A percentile compares a stretch with the other conserved stretches of the same genome.
Evolutionary conservation across 2,329 filamentous ascomycete genomes (phyloP).

Genomic region (Nectriaceae sp.): DNA sequence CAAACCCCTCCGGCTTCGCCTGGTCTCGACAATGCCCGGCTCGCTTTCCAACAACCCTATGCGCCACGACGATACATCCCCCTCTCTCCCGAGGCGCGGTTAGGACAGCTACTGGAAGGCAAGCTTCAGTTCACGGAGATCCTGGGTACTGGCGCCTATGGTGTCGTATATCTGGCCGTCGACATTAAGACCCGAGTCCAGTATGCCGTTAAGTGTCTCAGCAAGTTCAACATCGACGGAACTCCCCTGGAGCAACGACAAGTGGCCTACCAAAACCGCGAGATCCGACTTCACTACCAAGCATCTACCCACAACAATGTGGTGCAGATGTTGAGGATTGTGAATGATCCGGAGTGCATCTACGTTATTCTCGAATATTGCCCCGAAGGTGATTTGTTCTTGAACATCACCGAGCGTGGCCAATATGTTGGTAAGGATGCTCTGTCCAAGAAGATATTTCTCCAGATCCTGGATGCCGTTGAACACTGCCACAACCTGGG

Average conservation of each 20-base stretch:
- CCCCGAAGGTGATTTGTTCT: slow-evolving; percentile 94
- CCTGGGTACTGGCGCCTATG: slow-evolving; percentile 92
- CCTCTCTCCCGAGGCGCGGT: slow-evolving; percentile 75
- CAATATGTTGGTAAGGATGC: slow-evolving; percentile 92
- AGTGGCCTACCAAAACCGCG: slow-evolving; percentile 85
- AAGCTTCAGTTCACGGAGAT: slow-evolving; percentile 82
- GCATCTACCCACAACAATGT: slow-evolving; percentile 91
- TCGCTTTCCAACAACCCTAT: slow-evolving; percentile 42
- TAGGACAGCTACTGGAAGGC: slow-evolving; percentile 82
- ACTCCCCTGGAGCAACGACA: slow-evolving; percentile 79
- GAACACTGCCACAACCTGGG: slow-evolving; percentile 90
- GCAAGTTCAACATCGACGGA: slow-evolving; percentile 78
- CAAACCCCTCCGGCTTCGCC: slow-evolving; percentile 61
- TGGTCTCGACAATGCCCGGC: slow-evolving; percentile 52
- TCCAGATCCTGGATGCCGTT: slow-evolving; percentile 95
- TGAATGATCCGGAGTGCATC: slow-evolving; percentile 89
- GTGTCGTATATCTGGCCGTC: slow-evolving; percentile 88
- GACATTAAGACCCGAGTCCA: slow-evolving; percentile 78
- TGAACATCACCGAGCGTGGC: slow-evolving; percentile 94
- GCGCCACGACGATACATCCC: slow-evolving; percentile 51
- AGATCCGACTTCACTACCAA: slow-evolving; percentile 88
- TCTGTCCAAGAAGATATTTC: slow-evolving; percentile 82
- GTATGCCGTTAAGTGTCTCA: slow-evolving; percentile 96
- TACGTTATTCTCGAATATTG: slow-evolving; percentile 97
- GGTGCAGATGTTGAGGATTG: slow-evolving; percentile 89